Percentiles rank a stretch among this genome's conserved stretches.
These are phyloP conservation scores for Begonia peltatifolia DNA, from an alignment of 306 rosid genomes.

Conservation along the genomic window DNA sequence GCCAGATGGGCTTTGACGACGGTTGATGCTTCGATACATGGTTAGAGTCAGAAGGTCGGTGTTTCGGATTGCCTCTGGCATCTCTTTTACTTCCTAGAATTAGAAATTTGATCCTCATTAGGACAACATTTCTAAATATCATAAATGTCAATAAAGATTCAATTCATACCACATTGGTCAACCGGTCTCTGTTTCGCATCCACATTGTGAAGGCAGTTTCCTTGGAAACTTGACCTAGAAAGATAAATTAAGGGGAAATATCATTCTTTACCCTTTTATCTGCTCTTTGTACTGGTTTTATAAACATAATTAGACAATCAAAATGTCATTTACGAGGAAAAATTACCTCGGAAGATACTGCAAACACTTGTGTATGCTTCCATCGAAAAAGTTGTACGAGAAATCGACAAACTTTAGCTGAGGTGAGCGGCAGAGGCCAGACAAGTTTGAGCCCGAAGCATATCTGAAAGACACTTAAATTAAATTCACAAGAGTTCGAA, in stretches of 20 bases:
- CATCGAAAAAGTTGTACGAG: conserved; percentile 80
- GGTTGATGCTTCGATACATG: conserved; percentile 31
- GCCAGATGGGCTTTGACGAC: conserved; percentile 69
- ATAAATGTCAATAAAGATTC: neutral
- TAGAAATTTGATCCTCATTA: no score
- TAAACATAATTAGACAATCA: no score
- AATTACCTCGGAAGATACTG: conserved; percentile 65
- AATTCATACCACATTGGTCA: conserved; percentile 50
- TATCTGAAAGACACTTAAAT: conserved; percentile 37
- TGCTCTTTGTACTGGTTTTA: no score
- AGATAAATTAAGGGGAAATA: conserved; percentile 9
- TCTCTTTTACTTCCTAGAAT: conserved; percentile 16
- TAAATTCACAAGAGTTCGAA: no score
- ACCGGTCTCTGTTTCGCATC: conserved; percentile 54
- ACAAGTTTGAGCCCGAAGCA: conserved; percentile 29
- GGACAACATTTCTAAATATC: neutral
- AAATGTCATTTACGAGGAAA: neutral
- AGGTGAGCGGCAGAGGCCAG: conserved; percentile 61
- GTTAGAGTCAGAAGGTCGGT: conserved; percentile 16
- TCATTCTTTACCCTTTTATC: no score
- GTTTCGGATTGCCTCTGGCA: conserved; percentile 26
- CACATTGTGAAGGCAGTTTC: conserved; percentile 66
- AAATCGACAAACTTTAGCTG: conserved; percentile 68
- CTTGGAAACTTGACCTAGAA: conserved; percentile 70
- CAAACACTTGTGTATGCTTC: conserved; percentile 80